These are phyloP conservation scores for Boletus huronensis DNA, from an alignment of 768 basidiomycete species.

Conservation along the genomic window DNA sequence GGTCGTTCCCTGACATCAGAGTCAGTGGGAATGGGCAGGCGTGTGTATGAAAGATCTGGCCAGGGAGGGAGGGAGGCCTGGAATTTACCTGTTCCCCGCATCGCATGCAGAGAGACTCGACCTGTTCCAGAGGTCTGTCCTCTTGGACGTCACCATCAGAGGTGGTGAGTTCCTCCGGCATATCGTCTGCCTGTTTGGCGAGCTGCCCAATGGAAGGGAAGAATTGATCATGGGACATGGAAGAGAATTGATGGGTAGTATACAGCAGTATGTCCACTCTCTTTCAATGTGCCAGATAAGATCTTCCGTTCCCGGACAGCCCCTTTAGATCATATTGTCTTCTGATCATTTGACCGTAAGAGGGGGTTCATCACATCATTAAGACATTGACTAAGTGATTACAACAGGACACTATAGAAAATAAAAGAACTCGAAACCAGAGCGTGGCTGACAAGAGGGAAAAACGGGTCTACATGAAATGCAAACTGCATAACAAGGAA, in stretches of 20 bases:
- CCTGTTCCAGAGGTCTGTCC: slow-evolving; percentile 63
- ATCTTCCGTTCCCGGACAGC: slow-evolving; percentile 1
- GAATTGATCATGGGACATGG: slow-evolving; percentile 33
- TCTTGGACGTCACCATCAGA: slow-evolving; percentile 36
- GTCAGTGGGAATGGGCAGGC: neutral
- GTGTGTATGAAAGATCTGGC: neutral
- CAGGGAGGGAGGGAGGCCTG: neutral
- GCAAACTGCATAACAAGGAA: neutral
- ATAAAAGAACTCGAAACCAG: neutral
- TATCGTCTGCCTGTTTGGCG: slow-evolving; percentile 45
- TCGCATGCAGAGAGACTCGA: slow-evolving; percentile 92
- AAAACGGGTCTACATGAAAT: neutral
- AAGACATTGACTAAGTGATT: slow-evolving; percentile 12
- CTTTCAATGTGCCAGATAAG: neutral
- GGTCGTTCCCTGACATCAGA: slow-evolving; percentile 70
- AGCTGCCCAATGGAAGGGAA: slow-evolving; percentile 60
- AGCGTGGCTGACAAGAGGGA: neutral
- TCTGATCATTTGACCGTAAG: too few species aligned
- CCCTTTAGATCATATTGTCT: too few species aligned
- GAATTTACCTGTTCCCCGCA: slow-evolving; percentile 81
- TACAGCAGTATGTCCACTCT: too few species aligned
- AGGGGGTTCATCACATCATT: slow-evolving; percentile 7
- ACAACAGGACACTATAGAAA: slow-evolving; percentile 20
- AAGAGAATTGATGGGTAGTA: neutral
- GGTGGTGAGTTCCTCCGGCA: slow-evolving; percentile 26